phyloP scores from a whole-genome alignment of 345 rosid species.

The Noccaea caerulescens region DNA sequence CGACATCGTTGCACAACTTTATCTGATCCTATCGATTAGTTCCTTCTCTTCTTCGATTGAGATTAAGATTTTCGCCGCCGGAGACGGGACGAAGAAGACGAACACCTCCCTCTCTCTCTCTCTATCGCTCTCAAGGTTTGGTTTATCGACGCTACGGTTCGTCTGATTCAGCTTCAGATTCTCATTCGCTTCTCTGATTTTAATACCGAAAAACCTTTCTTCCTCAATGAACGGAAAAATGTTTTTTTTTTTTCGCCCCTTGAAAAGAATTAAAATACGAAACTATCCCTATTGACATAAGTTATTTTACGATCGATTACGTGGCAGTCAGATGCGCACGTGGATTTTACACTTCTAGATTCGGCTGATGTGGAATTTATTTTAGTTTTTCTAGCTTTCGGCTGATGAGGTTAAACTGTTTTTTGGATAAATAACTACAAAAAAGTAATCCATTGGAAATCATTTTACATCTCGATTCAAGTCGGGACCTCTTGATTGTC shows the following conservation, averaged over 20 bases:
- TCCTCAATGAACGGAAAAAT: conserved; percentile 33
- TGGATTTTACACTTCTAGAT: conserved; percentile 1
- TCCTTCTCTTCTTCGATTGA: conserved; percentile 37
- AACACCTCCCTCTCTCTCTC: conserved; percentile 18
- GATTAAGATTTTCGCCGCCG: conserved; percentile 31
- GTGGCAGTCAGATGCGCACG: conserved; percentile 35
- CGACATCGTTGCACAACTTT: conserved; percentile 57
- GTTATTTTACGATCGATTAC: conserved; percentile 13
- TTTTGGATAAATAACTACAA: too few relatives aligned
- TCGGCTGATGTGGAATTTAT: too few relatives aligned
- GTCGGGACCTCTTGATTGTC: too few relatives aligned
- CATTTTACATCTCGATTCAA: too few relatives aligned
- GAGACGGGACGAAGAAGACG: conserved; percentile 26
- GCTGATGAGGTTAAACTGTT: too few relatives aligned
- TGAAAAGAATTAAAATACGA: neutral
- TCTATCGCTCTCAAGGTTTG: conserved; percentile 33
- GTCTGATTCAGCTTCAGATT: conserved; percentile 31
- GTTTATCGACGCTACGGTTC: conserved; percentile 21
- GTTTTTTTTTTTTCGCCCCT: conserved; percentile 18
- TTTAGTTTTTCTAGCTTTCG: too few relatives aligned
- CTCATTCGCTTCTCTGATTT: conserved; percentile 31
- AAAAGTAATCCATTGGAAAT: too few relatives aligned
- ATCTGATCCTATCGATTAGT: conserved; percentile 1
- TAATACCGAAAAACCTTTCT: conserved; percentile 31
- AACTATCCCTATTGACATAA: conserved; percentile 6